Evolutionary conservation across 306 rosid species (phyloP), one percentile per base, ranked within the genome.

Genomic region (Prunus dulcis): DNA sequence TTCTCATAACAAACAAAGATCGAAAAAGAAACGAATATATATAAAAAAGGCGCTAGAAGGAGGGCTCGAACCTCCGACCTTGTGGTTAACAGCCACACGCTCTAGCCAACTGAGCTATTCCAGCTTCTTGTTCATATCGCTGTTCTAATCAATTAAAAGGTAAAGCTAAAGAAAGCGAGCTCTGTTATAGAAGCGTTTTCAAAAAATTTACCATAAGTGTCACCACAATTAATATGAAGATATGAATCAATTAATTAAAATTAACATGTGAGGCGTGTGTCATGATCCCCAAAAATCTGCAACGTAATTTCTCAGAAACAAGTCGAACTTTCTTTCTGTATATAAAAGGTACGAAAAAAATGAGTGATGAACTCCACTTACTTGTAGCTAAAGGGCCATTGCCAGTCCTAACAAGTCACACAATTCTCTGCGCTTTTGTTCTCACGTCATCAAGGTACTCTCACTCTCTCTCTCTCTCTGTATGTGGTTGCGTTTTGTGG

Each of bases 101-200:
- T 78, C 81, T 78, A 78, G 49, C 81, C 81, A 78, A 27, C 81
- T 78, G 81, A 78, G 81, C 81, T 78, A 78, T 70, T 78, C 81
- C 81, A 78, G 81, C 79, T 34, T 20, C 1, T 1, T 2, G 74
- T 5, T 22, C 0, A 9, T 1, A 19, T 5, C 17, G 0, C 2
- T 7, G 43, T 38, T 38, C 9, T 7, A 38, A 6, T 38, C 2
- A 38, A 38, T 38, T 38, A 38, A 6, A 38, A 38, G 9, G 9
- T 38, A 38, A 38, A 6, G 2, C 9, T 9, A 1, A 38, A 38
- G 9, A 38, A 38, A 38, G 43, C 43, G 43, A 38, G 43, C 43
- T 7, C 9, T 6, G 17, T 47, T 47, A 47, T 11, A 47, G 52
- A 13, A 47, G 15, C 12, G 4, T 3, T 47, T 47, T 47, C 1